These are phyloP conservation scores for Penicillium glabrum DNA, from an alignment of 2,329 filamentous ascomycete genomes.

Conservation along the genomic window DNA sequence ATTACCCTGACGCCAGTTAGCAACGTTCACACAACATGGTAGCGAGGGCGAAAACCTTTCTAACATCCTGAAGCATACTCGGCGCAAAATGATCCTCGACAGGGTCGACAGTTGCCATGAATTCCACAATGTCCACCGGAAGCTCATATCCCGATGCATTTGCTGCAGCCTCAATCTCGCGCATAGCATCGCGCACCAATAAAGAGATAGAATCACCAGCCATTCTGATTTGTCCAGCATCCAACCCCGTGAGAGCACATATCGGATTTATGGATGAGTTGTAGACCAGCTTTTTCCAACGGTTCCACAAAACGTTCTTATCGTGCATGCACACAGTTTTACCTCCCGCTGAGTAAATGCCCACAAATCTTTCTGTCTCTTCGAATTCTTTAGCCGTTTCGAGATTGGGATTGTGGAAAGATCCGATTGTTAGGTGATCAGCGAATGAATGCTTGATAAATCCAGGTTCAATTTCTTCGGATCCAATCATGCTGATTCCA, in stretches of 20 bases:
- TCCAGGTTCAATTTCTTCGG: conserved; percentile 49
- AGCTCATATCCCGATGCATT: neutral
- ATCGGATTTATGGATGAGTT: conserved; percentile 55
- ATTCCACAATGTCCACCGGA: neutral
- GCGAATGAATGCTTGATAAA: conserved; percentile 53
- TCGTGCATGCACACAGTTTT: conserved; percentile 47
- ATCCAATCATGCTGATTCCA: conserved; percentile 54
- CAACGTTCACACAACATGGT: no score
- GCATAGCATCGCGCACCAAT: conserved; percentile 55
- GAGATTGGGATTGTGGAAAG: conserved; percentile 42
- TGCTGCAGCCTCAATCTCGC: conserved; percentile 15
- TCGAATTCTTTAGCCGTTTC: neutral
- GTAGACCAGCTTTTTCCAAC: conserved; percentile 48
- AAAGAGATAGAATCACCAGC: conserved; percentile 44
- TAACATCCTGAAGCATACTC: conserved; percentile 5
- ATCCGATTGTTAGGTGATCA: conserved; percentile 53
- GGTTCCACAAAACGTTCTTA: conserved; percentile 21
- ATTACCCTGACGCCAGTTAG: neutral
- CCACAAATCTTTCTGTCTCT: conserved; percentile 42
- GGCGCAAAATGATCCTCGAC: neutral
- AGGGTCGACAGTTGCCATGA: neutral
- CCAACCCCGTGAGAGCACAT: conserved; percentile 52
- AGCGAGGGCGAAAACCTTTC: neutral
- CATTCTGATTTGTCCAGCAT: conserved; percentile 52
- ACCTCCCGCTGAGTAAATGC: conserved; percentile 48